Percentiles rank a stretch among this genome's conserved stretches.
phyloP scores from a whole-genome alignment of 106 monocot genomes.

The Platanthera zijinensis region DNA sequence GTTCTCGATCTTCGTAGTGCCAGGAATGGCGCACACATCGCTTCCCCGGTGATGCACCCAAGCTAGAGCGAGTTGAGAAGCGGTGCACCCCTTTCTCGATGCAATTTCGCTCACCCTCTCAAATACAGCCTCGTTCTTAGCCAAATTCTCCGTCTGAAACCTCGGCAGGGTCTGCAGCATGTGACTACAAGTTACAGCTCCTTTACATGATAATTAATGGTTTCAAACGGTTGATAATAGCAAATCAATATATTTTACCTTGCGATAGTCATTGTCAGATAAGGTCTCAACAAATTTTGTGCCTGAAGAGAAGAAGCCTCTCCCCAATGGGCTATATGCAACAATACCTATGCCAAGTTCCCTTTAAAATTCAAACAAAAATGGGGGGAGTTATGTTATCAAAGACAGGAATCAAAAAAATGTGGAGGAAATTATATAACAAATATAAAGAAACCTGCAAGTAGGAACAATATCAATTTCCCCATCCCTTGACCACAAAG shows the following conservation, averaged over 20 bases:
- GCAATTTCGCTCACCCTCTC: conserved; percentile 30
- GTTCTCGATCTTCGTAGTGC: conserved; percentile 54
- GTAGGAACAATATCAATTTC: conserved; percentile 52
- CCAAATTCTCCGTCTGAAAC: conserved; percentile 27
- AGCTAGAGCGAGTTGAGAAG: conserved; percentile 38
- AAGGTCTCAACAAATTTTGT: conserved; percentile 29
- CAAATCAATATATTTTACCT: conserved; percentile 12
- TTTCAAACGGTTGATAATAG: too few species aligned
- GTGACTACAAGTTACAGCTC: background rate
- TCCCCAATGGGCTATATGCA: conserved; percentile 77
- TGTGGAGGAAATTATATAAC: too few species aligned
- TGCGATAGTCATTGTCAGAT: conserved; percentile 43
- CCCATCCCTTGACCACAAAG: conserved; percentile 57
- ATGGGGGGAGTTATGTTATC: background rate
- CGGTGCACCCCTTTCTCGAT: conserved; percentile 24
- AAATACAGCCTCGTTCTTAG: conserved; percentile 18
- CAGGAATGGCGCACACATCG: conserved; percentile 41
- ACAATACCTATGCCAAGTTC: conserved; percentile 93
- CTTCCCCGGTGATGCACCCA: conserved; percentile 40
- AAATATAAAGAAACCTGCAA: conserved; percentile 14
- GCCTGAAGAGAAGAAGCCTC: conserved; percentile 62
- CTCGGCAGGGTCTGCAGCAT: conserved; percentile 16
- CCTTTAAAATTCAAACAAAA: conserved; percentile 18
- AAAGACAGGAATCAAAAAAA: background rate
- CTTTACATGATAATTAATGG: too few species aligned